Conservation (phyloP, 805 yeast species). For the Suhomyces vadensis region DNA sequence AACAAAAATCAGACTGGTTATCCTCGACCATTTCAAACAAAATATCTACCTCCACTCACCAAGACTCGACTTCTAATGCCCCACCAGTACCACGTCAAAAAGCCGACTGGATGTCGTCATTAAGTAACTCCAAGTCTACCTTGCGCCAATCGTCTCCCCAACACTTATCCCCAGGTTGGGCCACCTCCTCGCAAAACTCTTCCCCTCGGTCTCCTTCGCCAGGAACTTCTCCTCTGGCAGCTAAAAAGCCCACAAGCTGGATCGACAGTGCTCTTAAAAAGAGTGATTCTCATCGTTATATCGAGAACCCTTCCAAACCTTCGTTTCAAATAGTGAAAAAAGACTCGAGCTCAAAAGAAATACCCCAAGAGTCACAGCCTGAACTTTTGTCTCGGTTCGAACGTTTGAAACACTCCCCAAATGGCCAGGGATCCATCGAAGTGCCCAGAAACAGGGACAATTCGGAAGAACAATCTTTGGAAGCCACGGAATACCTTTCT, state of each 20-base stretch:
- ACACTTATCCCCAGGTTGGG: neutral
- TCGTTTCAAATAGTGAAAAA: constrained; percentile 13
- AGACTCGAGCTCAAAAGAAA: constrained; percentile 8
- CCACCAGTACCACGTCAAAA: neutral
- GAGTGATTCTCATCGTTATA: constrained; percentile 14
- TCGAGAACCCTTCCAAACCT: constrained; percentile 15
- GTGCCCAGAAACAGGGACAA: neutral
- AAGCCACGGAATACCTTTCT: constrained; percentile 9
- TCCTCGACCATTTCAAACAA: constrained; percentile 15
- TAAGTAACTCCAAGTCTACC: constrained; percentile 12
- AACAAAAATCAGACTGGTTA: constrained; percentile 15
- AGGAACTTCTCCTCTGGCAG: neutral
- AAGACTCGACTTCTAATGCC: constrained; percentile 7
- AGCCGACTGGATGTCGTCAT: constrained; percentile 17
- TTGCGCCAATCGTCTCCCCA: constrained; percentile 4
- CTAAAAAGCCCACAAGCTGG: constrained; percentile 14
- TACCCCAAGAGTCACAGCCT: constrained; percentile 8
- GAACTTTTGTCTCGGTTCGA: constrained; percentile 15
- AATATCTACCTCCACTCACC: constrained; percentile 9
- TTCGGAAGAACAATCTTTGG: neutral
- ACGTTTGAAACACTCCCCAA: constrained; percentile 8
- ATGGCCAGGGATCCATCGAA: neutral
- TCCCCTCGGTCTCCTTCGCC: neutral
- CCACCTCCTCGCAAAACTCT: neutral
- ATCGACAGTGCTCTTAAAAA: constrained; percentile 17